Percentiles rank a stretch among this genome's conserved stretches.
Conservation (phyloP, 2,329 filamentous ascomycete genomes). For the Colletotrichum gloeosporioides region DNA sequence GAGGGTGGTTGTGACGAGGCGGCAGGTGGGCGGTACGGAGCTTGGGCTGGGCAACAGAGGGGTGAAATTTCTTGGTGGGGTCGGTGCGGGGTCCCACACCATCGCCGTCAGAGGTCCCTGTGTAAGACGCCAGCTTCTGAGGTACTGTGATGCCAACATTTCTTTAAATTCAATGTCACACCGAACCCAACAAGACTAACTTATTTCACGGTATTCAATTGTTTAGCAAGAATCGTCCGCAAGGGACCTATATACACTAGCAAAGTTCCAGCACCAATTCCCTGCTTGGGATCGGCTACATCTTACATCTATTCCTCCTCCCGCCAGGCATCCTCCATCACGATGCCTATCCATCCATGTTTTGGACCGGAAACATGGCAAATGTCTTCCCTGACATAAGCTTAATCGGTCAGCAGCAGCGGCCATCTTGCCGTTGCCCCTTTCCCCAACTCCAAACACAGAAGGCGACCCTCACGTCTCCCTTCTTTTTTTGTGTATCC, state of each 20-base stretch:
- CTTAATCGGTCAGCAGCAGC: neutral
- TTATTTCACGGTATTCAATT: neutral
- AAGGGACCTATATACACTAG: neutral
- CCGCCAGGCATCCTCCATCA: neutral
- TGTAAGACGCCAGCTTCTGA: neutral
- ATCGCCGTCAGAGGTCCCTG: neutral
- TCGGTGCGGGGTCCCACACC: slow-evolving; percentile 3
- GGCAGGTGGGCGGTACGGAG: neutral
- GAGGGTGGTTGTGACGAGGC: neutral
- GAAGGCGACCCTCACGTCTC: neutral
- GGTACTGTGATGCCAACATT: neutral
- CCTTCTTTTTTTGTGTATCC: neutral
- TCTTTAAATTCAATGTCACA: neutral
- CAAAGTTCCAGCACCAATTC: neutral
- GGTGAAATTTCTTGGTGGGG: slow-evolving; percentile 22
- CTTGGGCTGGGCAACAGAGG: neutral
- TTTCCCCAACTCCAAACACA: neutral
- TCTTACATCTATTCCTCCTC: neutral
- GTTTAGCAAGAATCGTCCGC: neutral
- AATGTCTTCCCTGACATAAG: neutral
- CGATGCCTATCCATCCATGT: neutral
- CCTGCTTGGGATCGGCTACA: neutral
- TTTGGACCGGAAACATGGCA: neutral
- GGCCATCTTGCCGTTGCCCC: neutral
- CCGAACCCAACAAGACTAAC: rapidly evolving